Conservation (phyloP, 2,329 filamentous ascomycete species). For the Fusarium sp. region DNA sequence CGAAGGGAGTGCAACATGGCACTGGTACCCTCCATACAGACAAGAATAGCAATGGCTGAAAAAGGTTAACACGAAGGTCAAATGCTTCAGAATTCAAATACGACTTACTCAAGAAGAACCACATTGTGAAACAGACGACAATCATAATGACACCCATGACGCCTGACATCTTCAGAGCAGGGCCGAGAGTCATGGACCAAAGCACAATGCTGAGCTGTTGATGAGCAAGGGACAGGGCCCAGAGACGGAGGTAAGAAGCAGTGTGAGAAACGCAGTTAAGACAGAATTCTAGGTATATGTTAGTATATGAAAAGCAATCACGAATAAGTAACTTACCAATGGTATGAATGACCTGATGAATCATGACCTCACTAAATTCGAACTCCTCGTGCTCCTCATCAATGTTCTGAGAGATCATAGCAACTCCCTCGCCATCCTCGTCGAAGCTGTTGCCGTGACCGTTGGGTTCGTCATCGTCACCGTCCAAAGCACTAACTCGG, state of each 20-base stretch:
- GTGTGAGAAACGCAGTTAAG: conserved; percentile 99
- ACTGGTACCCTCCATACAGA: conserved; percentile 95
- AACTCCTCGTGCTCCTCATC: conserved; percentile 93
- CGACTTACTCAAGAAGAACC: conserved; percentile 81
- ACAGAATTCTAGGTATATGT: conserved; percentile 81
- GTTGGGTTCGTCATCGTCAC: conserved; percentile 73
- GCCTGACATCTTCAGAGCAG: conserved; percentile 76
- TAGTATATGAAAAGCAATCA: conserved; percentile 41
- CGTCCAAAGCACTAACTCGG: conserved; percentile 89
- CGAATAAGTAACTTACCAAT: conserved; percentile 75
- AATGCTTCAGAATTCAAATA: neutral
- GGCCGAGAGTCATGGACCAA: conserved; percentile 94
- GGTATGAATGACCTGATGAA: conserved; percentile 98
- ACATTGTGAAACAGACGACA: conserved; percentile 85
- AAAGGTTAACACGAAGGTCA: conserved; percentile 42
- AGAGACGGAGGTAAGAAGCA: conserved; percentile 97
- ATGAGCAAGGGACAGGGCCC: conserved; percentile 96
- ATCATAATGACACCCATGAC: conserved; percentile 81
- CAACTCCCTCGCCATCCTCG: conserved; percentile 83
- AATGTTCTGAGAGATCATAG: conserved; percentile 90
- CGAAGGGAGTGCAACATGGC: conserved; percentile 94
- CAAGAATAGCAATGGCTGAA: conserved; percentile 71
- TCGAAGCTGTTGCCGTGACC: conserved; percentile 69
- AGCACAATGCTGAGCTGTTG: conserved; percentile 97
- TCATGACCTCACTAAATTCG: conserved; percentile 97